Base-by-base conservation (phyloP, 2,329 filamentous ascomycete genomes). In the Cordyceps javanica region DNA sequence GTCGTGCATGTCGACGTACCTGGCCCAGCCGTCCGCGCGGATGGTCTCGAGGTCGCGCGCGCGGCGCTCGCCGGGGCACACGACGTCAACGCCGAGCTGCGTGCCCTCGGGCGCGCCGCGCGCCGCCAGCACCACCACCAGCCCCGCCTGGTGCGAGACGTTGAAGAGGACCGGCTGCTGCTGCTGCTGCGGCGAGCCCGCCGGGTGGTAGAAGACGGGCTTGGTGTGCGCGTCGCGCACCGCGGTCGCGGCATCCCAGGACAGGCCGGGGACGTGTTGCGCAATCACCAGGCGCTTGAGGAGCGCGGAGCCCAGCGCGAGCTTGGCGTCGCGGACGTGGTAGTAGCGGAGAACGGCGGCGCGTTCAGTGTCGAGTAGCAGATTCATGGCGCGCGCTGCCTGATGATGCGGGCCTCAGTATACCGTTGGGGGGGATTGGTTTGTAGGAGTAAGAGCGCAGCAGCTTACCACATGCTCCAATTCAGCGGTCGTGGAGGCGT, bases 61-160 rank as follows among this genome's bases (percentile, higher is more conserved):
- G 55, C 83, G 79, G 28, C 89, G 79, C 75, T 93, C 89, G 57
- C 80, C 78, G 2, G 87, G 84, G 68, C 87, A 90, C 3, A 91
- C 88, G n/a, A 93, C 77, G 69, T 93, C 89, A 3, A 88, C 81
- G 46, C 89, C 89, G 0, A 91, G 77, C 46, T 87, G 72, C 2
- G 69, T 58, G 3, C 64, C 65, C 1, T 21, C 72, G 66, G 53
- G 66, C n/a, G 51, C 64, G 21, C 66, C 67, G 42, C 70, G 67
- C 3, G 78, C 73, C 14, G 86, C 86, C 13, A 88, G 78, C 30
- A 92, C 74, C 2, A 82, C 82, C 0, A 91, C 89, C 16, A 93
- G 74, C 2, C 89, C 89, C 9, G 86, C 86, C 74, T 93, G 89
- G 70, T 93, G 89, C 46, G 83, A 87, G 57, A 92, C 81, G 71